Evolutionary conservation across 768 basidiomycete genomes (phyloP), one percentile per base, ranked within the genome.

Genomic region (Pilatotrama ljubarskyi): DNA sequence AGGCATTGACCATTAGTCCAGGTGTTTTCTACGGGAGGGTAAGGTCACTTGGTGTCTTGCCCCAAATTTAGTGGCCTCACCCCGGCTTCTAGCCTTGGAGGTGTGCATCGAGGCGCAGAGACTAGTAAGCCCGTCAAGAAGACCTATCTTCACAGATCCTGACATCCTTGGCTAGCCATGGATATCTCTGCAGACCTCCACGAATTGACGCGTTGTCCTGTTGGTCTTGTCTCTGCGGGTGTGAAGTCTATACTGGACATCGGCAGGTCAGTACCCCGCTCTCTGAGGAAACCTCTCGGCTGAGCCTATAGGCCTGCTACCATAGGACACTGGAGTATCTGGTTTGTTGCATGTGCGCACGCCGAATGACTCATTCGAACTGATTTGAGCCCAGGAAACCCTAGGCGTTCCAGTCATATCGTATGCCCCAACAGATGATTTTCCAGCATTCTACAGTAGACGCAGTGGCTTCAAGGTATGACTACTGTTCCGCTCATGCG

Each of bases 241-340:
- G 87, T 92, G 18, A 99, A 98, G 72, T 93, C 91, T 0, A 98
- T 99, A 61, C 73, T 99, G 42, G 97, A 99, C 71, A 95, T 98
- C 59, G 90, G 90, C 58, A 82, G 84, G 90, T 85, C 55, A 55
- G 76, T 46, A 6, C 11, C 25, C 0, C 25, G 37, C 42, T n/a
- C n/a, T n/a, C n/a, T n/a, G n/a, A n/a, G n/a, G n/a, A n/a, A 5
- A 18, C 44, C 18, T 4, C 6, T 51, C 15, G 3, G 5, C 10
- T n/a, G 42, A 20, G 5, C 29, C 13, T 22, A 10, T 32, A 52
- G 1, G 3, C 42, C 18, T 55, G 51, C 10, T 40, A 2, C 25
- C n/a, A 17, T 52, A 91, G 90, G 69, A 93, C 91, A 14, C 76
- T 93, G 22, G 91, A 93, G 71, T 91, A 90, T 71, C 80, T 93